phyloP scores from a whole-genome alignment of 208 protist genomes.

The Leishmania gerbilli region DNA sequence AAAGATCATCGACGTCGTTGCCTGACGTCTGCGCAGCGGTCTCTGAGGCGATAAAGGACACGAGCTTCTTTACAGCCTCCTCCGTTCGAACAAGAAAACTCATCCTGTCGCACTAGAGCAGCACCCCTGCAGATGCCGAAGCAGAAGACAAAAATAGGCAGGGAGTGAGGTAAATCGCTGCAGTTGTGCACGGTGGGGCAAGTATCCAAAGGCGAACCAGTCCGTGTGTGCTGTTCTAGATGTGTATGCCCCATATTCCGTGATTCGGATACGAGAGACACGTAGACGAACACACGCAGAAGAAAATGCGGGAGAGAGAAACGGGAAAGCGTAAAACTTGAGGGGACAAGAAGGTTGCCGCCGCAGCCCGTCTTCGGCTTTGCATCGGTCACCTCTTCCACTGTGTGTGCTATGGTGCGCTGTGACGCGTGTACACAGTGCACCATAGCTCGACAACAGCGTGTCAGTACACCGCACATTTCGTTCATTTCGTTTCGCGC shows the following conservation, averaged over 20 bases:
- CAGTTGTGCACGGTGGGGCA: not conserved
- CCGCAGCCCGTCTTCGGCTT: not conserved
- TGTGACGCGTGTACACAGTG: not conserved
- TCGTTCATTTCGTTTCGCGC: not conserved
- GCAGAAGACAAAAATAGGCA: constrained; percentile 4
- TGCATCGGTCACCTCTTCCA: not conserved
- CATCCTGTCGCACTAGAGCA: constrained; percentile 21
- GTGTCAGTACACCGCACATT: too few species aligned
- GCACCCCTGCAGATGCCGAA: not conserved
- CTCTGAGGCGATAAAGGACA: constrained; percentile 45
- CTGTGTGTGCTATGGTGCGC: not conserved
- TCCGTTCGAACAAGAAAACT: constrained; percentile 44
- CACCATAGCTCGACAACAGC: too few species aligned
- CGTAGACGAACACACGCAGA: not conserved
- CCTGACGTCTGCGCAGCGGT: constrained; percentile 5
- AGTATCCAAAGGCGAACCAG: not conserved
- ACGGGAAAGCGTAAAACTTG: not conserved
- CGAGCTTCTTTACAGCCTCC: constrained; percentile 66
- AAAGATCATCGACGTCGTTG: constrained; percentile 41
- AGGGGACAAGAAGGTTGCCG: too few species aligned
- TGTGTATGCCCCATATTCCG: not conserved
- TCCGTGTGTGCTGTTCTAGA: not conserved
- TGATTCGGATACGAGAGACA: too few species aligned
- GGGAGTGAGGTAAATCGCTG: not conserved
- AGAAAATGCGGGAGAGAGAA: not conserved